Conservation (phyloP, 495 filamentous ascomycete genomes). For the Penicillium manginii region DNA sequence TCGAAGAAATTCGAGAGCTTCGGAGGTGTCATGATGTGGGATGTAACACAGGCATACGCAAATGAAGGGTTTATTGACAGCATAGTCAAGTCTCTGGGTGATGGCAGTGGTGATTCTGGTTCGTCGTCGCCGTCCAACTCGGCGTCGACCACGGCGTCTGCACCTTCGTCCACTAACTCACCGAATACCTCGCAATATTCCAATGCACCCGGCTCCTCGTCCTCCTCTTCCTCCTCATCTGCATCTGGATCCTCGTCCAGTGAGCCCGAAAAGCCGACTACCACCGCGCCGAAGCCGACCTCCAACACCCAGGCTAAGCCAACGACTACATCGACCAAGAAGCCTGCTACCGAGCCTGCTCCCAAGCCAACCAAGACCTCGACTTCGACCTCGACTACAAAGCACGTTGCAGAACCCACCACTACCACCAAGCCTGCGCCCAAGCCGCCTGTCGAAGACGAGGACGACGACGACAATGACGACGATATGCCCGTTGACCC, state of each 20-base stretch:
- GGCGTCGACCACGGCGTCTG: conserved; percentile 35
- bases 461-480: background rate
- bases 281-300: conserved; percentile 4
- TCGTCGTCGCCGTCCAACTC: conserved; percentile 34
- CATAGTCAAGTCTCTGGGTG: conserved; percentile 37
- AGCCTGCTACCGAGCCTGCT: conserved; percentile 3
- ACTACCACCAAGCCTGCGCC: background rate
- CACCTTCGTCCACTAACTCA: conserved; percentile 36
- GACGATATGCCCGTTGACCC: background rate
- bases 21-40: conserved; percentile 76
- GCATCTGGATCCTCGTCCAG: conserved; percentile 31
- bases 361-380: conserved; percentile 3
- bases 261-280: conserved; percentile 21
- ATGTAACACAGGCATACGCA: conserved; percentile 62
- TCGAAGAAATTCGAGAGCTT: conserved; percentile 60
- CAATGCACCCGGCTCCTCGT: conserved; percentile 33
- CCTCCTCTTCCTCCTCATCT: conserved; percentile 37
- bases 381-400: background rate
- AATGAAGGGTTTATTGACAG: conserved; percentile 61
- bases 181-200: conserved; percentile 30
- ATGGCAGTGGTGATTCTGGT: conserved; percentile 28
- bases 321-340: background rate
- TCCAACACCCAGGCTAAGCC: conserved; percentile 6
- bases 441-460: conserved; percentile 4
- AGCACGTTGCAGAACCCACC: conserved; percentile 4